A percentile compares a stretch with the other conserved stretches of the same genome.
phyloP scores from a whole-genome alignment of 306 rosid genomes.

The Sicyos edulis region DNA sequence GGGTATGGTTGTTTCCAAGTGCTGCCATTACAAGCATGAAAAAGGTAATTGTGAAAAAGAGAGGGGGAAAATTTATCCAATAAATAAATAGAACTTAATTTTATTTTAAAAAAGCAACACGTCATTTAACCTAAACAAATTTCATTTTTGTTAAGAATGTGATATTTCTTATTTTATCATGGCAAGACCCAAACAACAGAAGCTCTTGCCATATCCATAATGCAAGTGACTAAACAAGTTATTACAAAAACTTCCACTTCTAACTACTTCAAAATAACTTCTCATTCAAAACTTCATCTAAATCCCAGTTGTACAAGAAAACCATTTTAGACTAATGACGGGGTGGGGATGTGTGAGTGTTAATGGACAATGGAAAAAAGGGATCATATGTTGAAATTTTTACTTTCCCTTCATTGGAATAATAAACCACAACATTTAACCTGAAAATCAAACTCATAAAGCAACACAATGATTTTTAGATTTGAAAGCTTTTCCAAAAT shows the following conservation, averaged over 20 bases:
- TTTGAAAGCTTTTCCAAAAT: conserved; percentile 77
- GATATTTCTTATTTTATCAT: neutral
- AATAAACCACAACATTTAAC: conserved; percentile 39
- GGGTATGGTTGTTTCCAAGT: conserved; percentile 72
- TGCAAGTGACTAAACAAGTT: too few species aligned
- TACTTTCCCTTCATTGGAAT: conserved; percentile 2
- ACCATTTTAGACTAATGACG: neutral
- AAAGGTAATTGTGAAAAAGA: neutral
- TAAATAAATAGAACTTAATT: neutral
- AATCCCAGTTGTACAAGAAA: conserved; percentile 65
- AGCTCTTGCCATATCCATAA: neutral
- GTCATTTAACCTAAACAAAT: neutral
- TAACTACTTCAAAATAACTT: too few species aligned
- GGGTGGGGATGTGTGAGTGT: neutral
- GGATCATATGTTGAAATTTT: neutral
- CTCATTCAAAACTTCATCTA: too few species aligned
- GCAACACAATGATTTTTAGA: conserved; percentile 68
- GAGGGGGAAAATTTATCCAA: neutral
- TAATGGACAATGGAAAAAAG: neutral
- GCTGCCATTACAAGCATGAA: conserved; percentile 41
- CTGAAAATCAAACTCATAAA: conserved; percentile 95
- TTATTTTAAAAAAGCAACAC: neutral
- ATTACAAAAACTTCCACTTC: too few species aligned
- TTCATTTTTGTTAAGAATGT: neutral
- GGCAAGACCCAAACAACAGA: neutral